Evolutionary conservation across 2,329 filamentous ascomycete genomes (phyloP).

Genomic region (Aureobasidium subglaciale): DNA sequence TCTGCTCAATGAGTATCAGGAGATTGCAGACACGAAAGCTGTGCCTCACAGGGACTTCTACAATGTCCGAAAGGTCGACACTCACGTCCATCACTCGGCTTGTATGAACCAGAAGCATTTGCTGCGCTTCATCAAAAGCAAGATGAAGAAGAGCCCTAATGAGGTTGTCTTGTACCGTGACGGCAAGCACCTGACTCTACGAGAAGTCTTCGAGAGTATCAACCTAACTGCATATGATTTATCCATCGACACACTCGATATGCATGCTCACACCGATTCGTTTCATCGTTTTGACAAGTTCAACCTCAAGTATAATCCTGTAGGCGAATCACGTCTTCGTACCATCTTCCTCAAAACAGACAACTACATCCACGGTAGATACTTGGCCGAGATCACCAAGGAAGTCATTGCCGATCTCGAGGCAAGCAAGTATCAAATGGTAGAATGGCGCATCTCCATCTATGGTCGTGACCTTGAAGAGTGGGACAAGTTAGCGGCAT

Average conservation of each 20-base stretch:
- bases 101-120: constrained; percentile 99
- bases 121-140: constrained; percentile 97
- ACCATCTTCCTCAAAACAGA: constrained; percentile 99
- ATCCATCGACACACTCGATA: constrained; percentile 96
- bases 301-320: constrained; percentile 97
- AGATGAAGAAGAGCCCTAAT: constrained; percentile 97
- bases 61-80: constrained; percentile 97
- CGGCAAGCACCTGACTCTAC: constrained; percentile 81
- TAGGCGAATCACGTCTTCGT: constrained; percentile 87
- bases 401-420: constrained; percentile 96
- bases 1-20: constrained; percentile 92
- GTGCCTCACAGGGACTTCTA: constrained; percentile 98
- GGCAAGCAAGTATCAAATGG: constrained; percentile 99
- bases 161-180: constrained; percentile 90
- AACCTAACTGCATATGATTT: constrained; percentile 95
- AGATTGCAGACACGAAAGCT: constrained; percentile 95
- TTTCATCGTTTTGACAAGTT: constrained; percentile 99
- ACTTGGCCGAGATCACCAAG: constrained; percentile 94
- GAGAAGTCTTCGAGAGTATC: constrained; percentile 94
- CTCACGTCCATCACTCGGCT: constrained; percentile 96
- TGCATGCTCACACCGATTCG: constrained; percentile 97
- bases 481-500: constrained; percentile 95
- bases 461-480: constrained; percentile 89
- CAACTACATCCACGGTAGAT: constrained; percentile 92
- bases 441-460: constrained; percentile 97